phyloP scores from a whole-genome alignment of 192 early-diverging fungal genomes.

The Linnemannia zychae region DNA sequence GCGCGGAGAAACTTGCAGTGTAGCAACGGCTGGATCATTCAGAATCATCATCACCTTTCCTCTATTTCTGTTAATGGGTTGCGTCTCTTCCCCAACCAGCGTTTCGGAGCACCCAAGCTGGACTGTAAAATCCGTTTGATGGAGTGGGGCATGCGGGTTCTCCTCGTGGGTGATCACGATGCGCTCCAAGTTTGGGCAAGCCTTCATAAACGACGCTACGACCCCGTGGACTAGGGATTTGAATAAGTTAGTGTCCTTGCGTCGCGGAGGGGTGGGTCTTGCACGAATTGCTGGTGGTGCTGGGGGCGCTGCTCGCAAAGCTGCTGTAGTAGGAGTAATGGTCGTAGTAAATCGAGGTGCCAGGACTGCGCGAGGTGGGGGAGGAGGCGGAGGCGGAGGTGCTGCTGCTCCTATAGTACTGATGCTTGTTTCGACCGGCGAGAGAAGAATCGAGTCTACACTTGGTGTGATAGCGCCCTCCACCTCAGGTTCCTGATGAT shows the following conservation, averaged over 20 bases:
- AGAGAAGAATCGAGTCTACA: neutral
- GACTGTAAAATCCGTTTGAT: neutral
- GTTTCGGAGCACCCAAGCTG: neutral
- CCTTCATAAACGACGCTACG: conserved; percentile 18
- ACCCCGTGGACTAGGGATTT: neutral
- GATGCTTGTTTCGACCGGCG: neutral
- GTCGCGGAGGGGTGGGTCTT: neutral
- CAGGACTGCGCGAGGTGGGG: neutral
- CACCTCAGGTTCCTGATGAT: neutral
- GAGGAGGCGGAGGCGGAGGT: neutral
- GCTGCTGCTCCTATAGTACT: neutral
- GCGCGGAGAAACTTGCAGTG: neutral
- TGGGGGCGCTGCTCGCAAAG: neutral
- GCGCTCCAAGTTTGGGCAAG: conserved; percentile 8
- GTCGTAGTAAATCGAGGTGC: neutral
- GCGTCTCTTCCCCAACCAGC: too few relatives aligned
- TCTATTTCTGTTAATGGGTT: neutral
- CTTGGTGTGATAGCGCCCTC: neutral
- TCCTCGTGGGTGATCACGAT: neutral
- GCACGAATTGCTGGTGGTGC: neutral
- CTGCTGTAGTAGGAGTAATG: neutral
- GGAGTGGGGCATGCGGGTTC: too few relatives aligned
- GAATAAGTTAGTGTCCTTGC: neutral
- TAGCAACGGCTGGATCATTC: neutral
- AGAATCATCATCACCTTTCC: neutral